phyloP scores from a whole-genome alignment of 768 basidiomycete species.

The Auriscalpium microsporum region DNA sequence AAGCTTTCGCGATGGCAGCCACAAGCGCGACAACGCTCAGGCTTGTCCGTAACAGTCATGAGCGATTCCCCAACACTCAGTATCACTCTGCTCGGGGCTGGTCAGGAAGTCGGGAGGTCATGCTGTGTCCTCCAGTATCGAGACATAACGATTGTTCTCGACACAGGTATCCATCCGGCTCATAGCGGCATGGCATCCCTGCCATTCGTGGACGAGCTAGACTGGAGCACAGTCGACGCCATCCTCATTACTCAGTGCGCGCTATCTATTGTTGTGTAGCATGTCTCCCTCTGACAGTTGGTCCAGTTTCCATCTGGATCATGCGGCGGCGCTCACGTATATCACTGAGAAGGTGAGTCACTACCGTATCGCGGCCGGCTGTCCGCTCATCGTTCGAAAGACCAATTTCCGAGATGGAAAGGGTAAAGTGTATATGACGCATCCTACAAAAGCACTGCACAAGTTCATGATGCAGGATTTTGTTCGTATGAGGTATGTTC shows the following conservation, averaged over 20 bases:
- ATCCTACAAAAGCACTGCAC: conserved; percentile 97
- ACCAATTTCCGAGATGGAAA: conserved; percentile 98
- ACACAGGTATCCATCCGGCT: conserved; percentile 96
- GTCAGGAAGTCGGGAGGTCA: conserved; percentile 95
- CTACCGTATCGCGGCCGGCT: not conserved
- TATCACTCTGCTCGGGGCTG: conserved; percentile 89
- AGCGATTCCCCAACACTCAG: conserved; percentile 56
- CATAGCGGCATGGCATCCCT: conserved; percentile 91
- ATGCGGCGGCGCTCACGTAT: conserved; percentile 94
- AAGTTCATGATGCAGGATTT: conserved; percentile 99
- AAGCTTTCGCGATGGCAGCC: too few species aligned
- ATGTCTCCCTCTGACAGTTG: not conserved
- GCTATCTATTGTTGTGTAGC: not conserved
- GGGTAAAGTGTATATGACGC: conserved; percentile 99
- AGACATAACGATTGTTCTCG: conserved; percentile 91
- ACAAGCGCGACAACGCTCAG: too few species aligned
- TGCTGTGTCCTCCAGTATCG: conserved; percentile 96
- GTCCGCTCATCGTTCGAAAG: conserved; percentile 31
- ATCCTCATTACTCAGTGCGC: conserved; percentile 90
- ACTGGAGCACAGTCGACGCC: conserved; percentile 98
- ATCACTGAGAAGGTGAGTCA: conserved; percentile 86
- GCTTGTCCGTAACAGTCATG: conserved; percentile 11
- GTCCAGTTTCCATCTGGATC: conserved; percentile 89
- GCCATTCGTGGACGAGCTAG: conserved; percentile 95
- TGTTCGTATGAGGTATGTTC: conserved; percentile 81